phyloP scores from a whole-genome alignment of 805 yeast species.

The Cyberlindnera galapagoensis region DNA sequence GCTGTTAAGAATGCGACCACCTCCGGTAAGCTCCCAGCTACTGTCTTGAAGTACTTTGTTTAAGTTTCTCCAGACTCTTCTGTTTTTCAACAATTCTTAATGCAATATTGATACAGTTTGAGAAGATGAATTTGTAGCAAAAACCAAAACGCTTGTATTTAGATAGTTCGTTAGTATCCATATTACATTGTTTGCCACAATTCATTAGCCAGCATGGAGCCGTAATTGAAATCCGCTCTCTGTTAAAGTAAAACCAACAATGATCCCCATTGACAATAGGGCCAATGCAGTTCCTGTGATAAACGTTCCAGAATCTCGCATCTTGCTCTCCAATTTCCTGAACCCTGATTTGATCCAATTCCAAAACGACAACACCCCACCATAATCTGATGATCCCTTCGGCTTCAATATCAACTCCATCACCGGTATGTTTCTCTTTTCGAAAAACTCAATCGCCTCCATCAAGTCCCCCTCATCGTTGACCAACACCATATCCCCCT shows the following conservation, averaged over 20 bases:
- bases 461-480: conserved; percentile 30
- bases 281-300: too few species aligned
- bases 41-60: conserved; percentile 48
- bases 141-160: background rate
- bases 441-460: conserved; percentile 20
- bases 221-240: too few species aligned
- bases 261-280: too few species aligned
- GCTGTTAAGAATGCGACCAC: conserved; percentile 47
- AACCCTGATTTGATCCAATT: too few species aligned
- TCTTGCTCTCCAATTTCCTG: too few species aligned
- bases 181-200: too few species aligned
- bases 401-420: conserved; percentile 15
- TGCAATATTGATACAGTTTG: background rate
- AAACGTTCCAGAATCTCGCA: too few species aligned
- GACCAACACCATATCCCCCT: conserved; percentile 29
- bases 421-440: conserved; percentile 3
- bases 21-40: conserved; percentile 48
- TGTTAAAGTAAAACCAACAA: too few species aligned
- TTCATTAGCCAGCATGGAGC: too few species aligned
- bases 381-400: background rate
- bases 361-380: conserved; percentile 1
- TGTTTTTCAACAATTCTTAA: background rate
- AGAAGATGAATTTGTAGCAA: background rate
- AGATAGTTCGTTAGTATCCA: too few species aligned
- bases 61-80: conserved; percentile 8